A percentile compares a stretch with the other conserved stretches of the same genome.
Conservation (phyloP, 2,329 filamentous ascomycete species). For the Fusarium ramigenum region DNA sequence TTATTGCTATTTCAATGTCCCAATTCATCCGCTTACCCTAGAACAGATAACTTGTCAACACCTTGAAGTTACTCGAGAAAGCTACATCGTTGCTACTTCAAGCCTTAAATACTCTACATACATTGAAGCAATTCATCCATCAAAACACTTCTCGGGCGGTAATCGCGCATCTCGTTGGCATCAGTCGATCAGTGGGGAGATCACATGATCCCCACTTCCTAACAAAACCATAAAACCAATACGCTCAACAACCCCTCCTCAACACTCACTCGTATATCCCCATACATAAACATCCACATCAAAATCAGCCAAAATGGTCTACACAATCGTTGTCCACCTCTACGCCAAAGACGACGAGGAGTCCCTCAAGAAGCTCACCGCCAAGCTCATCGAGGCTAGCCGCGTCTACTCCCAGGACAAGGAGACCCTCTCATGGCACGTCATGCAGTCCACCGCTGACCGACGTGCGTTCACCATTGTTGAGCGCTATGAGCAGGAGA, state of each 20-base stretch:
- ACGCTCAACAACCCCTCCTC: constrained; percentile 15
- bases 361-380: constrained; percentile 71
- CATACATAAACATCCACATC: background rate
- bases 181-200: constrained; percentile 24
- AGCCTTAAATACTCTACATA: fast-evolving
- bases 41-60: background rate
- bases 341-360: constrained; percentile 73
- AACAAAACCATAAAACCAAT: constrained; percentile 28
- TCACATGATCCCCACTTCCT: constrained; percentile 27
- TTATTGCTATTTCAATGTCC: no score
- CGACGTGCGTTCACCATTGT: constrained; percentile 78
- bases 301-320: constrained; percentile 61
- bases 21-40: background rate
- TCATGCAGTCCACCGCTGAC: constrained; percentile 79
- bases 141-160: background rate
- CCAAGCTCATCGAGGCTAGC: constrained; percentile 79
- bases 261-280: constrained; percentile 6
- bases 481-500: constrained; percentile 75
- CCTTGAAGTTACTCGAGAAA: background rate
- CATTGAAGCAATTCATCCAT: background rate
- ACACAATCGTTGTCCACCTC: constrained; percentile 75
- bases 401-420: constrained; percentile 76
- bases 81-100: no score
- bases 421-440: constrained; percentile 77
- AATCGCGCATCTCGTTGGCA: constrained; percentile 8